phyloP scores from a whole-genome alignment of 2,329 filamentous ascomycete genomes.

The Penicillium glabrum region DNA sequence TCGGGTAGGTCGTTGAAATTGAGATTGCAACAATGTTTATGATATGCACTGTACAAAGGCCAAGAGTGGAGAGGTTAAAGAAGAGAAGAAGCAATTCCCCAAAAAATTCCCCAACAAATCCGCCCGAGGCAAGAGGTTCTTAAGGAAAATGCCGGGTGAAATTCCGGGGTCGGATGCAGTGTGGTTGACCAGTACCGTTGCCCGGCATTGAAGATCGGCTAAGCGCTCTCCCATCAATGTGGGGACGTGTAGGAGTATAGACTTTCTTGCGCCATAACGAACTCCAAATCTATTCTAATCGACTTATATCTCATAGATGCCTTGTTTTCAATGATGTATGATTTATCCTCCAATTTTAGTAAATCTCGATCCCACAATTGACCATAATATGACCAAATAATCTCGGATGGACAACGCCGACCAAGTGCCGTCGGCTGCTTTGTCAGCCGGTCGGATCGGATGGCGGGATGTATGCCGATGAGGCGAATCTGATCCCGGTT shows the following conservation, averaged over 20 bases:
- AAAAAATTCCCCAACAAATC: constrained; percentile 5
- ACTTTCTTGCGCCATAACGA: neutral
- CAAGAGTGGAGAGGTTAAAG: constrained; percentile 1
- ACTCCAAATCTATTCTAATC: neutral
- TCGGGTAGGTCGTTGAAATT: neutral
- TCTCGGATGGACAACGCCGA: neutral
- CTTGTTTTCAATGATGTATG: neutral
- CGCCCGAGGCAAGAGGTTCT: constrained; percentile 18
- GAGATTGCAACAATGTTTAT: neutral
- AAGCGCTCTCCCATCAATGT: constrained; percentile 35
- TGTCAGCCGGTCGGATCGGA: constrained; percentile 1
- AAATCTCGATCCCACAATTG: neutral
- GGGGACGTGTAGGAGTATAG: constrained; percentile 12
- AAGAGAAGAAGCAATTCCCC: constrained; percentile 5
- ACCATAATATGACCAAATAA: neutral
- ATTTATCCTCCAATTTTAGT: neutral
- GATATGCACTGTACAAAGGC: neutral
- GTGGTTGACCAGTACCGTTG: constrained; percentile 20
- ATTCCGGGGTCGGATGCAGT: constrained; percentile 32
- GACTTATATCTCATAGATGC: neutral
- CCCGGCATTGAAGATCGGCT: constrained; percentile 38
- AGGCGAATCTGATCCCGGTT: neutral
- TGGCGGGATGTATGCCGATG: neutral
- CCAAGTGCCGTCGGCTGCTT: neutral
- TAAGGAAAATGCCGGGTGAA: constrained; percentile 43